Base-by-base conservation (phyloP, 73 alveolate genomes). In the Paramecium caudatum region DNA sequence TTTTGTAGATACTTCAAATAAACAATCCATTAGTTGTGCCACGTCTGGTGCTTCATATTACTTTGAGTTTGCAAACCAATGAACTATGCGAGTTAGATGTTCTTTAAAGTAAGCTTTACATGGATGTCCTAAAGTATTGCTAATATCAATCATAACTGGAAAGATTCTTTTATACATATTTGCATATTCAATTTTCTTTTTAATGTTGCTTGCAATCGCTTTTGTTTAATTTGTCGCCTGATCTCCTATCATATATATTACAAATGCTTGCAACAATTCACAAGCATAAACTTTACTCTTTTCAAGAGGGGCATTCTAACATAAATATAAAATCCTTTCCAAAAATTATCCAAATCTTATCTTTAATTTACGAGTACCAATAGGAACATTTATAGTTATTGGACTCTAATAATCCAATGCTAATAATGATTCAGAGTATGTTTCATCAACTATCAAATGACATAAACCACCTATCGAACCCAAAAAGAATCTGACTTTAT, bases 1-100 rank as follows among this genome's bases (percentile, higher is more conserved):
- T 74, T 94, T 95, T 61, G 94, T 94, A 47, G 99, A 94, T 27
- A 94, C 95, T 74, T 97, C 99, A 47, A 95, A 91, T 36, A 97
- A 87, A 23, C 98, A 96, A 86, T 97, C 99, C 45, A 98, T 90
- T 82, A 98, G 80, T 55, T 94, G 82, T 62, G 95, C 94, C 4
- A 97, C 97, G 69, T 98, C 99, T 47, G 97, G 97, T 6, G 94
- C 93, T 32, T 96, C 99, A 94, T 94, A 95, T 61, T 90, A 91
- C 50, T 93, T 96, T 0, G 98, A 91, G 61, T 93, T 94, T 10
- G 99, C 98, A 93, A 98, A 97, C 99, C 99, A 98, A 83, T 98
- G 97, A 21, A 81, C 62, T 12, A 86, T 86, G 16, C 68, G 39
- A 21, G 48, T 47, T 5, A 86, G 12, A 19, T 34, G 61, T 13